Base-by-base conservation (phyloP, 1,284 basidiomycete genomes). In the Rhodotorula sp. region DNA sequence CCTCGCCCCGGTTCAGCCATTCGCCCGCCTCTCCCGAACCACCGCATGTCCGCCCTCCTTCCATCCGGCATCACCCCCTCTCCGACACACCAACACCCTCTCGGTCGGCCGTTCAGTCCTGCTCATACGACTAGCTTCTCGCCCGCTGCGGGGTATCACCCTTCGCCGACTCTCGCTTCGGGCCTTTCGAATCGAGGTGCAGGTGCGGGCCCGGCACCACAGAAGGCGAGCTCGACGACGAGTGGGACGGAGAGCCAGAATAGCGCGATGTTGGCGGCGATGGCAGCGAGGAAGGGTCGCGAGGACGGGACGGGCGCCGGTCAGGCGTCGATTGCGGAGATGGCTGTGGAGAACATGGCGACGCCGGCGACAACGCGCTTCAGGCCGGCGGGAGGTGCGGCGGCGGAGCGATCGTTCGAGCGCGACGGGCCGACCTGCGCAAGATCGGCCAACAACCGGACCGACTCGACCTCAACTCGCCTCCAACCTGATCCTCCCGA, bases 261-360 rank as follows among this genome's bases (percentile, higher is more conserved):
- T 20, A 69, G 68, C 51, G 68, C 68, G 46, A 69, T 64, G 44
- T 34, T 69, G 13, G 52, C 50, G 2, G 64, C 67, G 9, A 46
- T 65, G 1, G 61, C 61, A 22, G 53, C 52, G 22, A 54, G 46
- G 28, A 46, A 54, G 13, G 13, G 24, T 11, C 37, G 56, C 24
- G n/a, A 26, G 46, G 54, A 57, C 24, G 44, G 7, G 10, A 4
- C 15, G 22, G 55, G 22, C 20, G 55, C 22, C 1, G 53, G 22
- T 13, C 15, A 10, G 24, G 37, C n/a, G 24, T 24, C 26, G 15
- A 31, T 20, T 9, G 34, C 11, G 37, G 55, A 37, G 24, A n/a
- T 40, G 34, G 26, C 4, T 2, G 31, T 10, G 37, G 37, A 44
- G 53, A 31, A 44, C 4, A 10, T 22, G 7, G 31, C 30, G 40